A percentile compares a stretch with the other conserved stretches of the same genome.
Conservation (phyloP, 371 early-diverging fungal species). For the Mortierella sp. region DNA sequence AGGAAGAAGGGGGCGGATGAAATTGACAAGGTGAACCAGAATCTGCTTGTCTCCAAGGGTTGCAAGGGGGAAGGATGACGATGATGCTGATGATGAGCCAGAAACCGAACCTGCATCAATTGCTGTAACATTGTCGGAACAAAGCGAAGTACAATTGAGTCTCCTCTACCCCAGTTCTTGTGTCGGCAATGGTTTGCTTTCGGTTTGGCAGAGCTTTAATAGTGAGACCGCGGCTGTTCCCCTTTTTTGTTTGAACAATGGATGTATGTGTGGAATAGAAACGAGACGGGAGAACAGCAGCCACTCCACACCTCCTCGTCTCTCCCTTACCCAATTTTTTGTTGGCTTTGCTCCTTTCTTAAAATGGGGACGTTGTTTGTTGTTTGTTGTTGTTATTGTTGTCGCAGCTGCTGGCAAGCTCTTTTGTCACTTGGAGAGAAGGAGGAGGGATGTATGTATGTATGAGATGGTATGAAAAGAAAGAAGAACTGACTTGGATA, state of each 20-base stretch:
- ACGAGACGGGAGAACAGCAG: background rate
- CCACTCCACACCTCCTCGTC: background rate
- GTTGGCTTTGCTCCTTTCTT: conserved; percentile 5
- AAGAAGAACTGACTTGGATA: background rate
- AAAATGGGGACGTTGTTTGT: background rate
- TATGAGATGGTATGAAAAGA: background rate
- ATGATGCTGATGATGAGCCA: background rate
- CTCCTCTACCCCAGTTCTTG: no score
- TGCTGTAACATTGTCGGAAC: no score
- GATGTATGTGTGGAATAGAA: background rate
- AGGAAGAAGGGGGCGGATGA: background rate
- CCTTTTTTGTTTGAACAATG: background rate
- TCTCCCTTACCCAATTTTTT: background rate
- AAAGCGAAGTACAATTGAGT: no score
- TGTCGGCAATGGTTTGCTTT: no score
- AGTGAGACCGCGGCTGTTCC: background rate
- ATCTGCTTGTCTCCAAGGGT: background rate
- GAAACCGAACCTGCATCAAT: background rate
- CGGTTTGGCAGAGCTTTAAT: no score
- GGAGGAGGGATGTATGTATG: background rate
- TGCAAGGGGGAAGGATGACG: background rate
- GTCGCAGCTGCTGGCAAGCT: background rate
- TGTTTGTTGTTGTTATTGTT: background rate
- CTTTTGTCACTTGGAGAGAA: background rate
- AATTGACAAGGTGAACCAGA: background rate